Base-by-base conservation (phyloP, 129 eudicot species). In the Centrapalus pauciflorus region DNA sequence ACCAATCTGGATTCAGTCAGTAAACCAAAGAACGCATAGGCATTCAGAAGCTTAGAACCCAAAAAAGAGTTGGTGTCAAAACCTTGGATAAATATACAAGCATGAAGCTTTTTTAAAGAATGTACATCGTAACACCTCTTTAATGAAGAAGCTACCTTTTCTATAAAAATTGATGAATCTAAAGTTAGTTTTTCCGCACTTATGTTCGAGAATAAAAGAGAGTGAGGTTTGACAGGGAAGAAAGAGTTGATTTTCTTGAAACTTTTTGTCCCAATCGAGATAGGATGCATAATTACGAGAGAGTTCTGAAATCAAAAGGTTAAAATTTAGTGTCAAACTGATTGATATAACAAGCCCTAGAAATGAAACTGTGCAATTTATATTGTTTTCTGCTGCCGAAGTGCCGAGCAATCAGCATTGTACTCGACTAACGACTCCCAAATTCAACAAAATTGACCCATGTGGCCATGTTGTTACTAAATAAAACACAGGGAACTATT, bases 61-160 rank as follows among this genome's bases (percentile, higher is more conserved):
- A 84, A 66, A 75, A 65, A 67, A 43, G 62, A 26, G 82, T 78
- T 68, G 64, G 66, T 40, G 71, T 72, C 60, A 48, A 81, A 69
- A 28, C 87, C 87, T 12, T 40, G 69, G 52, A 75, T 79, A 16
- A 57, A 58, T 28, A 79, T 55, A 57, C 78, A 68, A 81, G 90
- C 83, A 66, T 80, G 90, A 64, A 85, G 55, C 81, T 78, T 81
- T 80, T 72, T 79, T 67, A 84, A 46, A 49, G 35, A 67, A 35
- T 29, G 62, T 30, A 62, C 33, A 62, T 81, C 69, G 30, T 51
- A 16, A 76, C 87, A 81, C 7, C 45, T 58, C n/a, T 84, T 56
- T 49, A 84, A 71, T 23, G 69, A 71, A 68, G 75, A 57, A 26
- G 71, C 72, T 41, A 81, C 13, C 2, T 55, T 77, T 50, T 74